Evolutionary conservation across 2,329 filamentous ascomycete species (phyloP), one percentile per base, ranked within the genome.

Genomic region (Capronia coronata): DNA sequence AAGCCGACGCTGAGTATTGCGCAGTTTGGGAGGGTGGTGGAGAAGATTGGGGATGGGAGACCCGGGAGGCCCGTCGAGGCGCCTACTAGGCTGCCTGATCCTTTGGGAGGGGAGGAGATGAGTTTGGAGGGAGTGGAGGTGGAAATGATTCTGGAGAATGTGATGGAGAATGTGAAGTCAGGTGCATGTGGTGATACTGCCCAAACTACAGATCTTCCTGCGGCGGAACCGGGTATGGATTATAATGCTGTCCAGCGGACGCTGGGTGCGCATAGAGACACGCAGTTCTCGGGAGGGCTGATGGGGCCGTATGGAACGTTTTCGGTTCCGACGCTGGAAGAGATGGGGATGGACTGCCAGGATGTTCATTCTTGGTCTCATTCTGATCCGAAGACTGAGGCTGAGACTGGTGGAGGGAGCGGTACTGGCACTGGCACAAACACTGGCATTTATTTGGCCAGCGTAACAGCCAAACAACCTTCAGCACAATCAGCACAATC

Each of bases 1-100:
- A 83, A 84, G 61, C 84, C 86, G 1, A 87, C 84, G 1, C 87
- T 88, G 84, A 86, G 78, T 49, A 85, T 86, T 21, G 70, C 69
- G 1, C 83, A 87, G 63, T 74, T 89, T 0, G 75, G 83, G 59
- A 68, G 73, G 46, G 81, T 83, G 0, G 82, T 78, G 0, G 71
- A 67, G 86, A 45, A 61, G 60, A 49, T 55, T 14, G 46, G 47
- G 1, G 49, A 51, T 22, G 84, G 83, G 0, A 64, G 72, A 2
- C 78, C 87, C 11, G 73, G 76, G 0, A 72, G 73, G 50, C 83
- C 84, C 0, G 72, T 87, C 22, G 72, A 78, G 7, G 65, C 78
- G 2, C 85, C 85, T 0, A 71, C 63, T 11, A 67, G 61, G 3
- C 64, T 88, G 5, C 85, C 85, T 0, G 75, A 83, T 63, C 83